phyloP scores from a whole-genome alignment of 1,139 yeast species.

The Scheffersomyces lignicola region DNA sequence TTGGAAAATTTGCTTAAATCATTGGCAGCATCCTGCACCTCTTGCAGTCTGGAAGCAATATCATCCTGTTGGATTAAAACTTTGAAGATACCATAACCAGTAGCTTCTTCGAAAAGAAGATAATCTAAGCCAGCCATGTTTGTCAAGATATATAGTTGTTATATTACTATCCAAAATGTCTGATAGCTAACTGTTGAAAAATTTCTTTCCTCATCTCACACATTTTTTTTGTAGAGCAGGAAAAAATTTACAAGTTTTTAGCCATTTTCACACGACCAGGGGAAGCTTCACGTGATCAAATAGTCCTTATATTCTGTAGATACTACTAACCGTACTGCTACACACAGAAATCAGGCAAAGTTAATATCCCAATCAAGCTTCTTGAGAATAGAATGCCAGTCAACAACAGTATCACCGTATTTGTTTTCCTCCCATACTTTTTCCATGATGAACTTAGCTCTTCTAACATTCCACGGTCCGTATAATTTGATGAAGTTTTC shows the following conservation, averaged over 20 bases:
- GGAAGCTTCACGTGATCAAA: conserved; percentile 5
- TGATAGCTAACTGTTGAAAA: conserved; percentile 9
- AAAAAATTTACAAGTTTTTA: conserved; percentile 7
- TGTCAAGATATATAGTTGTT: conserved; percentile 2
- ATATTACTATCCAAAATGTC: conserved; percentile 4
- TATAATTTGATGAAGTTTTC: conserved; percentile 59
- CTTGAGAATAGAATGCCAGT: conserved; percentile 69
- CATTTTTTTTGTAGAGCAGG: conserved; percentile 4
- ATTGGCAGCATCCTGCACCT: conserved; percentile 88
- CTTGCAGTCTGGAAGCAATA: conserved; percentile 86
- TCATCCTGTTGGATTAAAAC: conserved; percentile 94
- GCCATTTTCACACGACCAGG: conserved; percentile 2
- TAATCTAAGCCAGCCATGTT: conserved; percentile 74
- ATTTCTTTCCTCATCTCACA: conserved; percentile 18
- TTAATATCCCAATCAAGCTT: conserved; percentile 76
- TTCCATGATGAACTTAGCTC: conserved; percentile 60
- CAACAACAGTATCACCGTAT: conserved; percentile 41
- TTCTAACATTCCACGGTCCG: conserved; percentile 64
- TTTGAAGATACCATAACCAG: conserved; percentile 96
- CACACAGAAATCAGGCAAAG: conserved; percentile 47
- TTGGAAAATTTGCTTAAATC: conserved; percentile 90
- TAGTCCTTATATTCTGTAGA: neutral
- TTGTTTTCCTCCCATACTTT: conserved; percentile 47
- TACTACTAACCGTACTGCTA: neutral
- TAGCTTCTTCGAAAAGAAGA: conserved; percentile 96